These are phyloP conservation scores for Porphyrellus cyaneotinctus DNA, from an alignment of 768 basidiomycete genomes.

Conservation along the genomic window DNA sequence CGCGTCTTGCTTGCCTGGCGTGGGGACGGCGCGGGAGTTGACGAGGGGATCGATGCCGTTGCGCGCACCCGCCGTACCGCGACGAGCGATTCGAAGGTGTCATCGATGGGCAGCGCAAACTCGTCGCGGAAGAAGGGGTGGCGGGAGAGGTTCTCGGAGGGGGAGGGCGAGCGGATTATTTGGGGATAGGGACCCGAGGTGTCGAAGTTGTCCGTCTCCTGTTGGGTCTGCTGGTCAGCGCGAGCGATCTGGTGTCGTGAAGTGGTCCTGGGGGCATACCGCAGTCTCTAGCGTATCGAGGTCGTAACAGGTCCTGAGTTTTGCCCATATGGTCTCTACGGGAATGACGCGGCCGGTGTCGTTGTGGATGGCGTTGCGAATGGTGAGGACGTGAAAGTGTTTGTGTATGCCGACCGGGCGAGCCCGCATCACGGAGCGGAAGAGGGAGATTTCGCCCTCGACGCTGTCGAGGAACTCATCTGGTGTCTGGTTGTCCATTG, in stretches of 20 bases:
- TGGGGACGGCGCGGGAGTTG: constrained; percentile 56
- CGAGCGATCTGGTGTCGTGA: not conserved
- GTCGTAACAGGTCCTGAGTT: constrained; percentile 68
- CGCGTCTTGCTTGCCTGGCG: constrained; percentile 35
- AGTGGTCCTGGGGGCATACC: constrained; percentile 22
- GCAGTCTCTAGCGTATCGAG: constrained; percentile 70
- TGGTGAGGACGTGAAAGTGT: constrained; percentile 75
- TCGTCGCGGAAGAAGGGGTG: constrained; percentile 77
- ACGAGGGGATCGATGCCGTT: constrained; percentile 49
- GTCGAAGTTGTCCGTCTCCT: constrained; percentile 49
- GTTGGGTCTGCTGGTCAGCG: not conserved
- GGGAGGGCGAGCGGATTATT: constrained; percentile 62
- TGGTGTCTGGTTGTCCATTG: constrained; percentile 30
- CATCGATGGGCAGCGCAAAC: constrained; percentile 57
- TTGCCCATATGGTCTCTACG: constrained; percentile 69
- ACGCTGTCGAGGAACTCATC: constrained; percentile 60
- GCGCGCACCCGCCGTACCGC: constrained; percentile 59
- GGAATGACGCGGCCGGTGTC: constrained; percentile 62
- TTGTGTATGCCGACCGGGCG: constrained; percentile 81
- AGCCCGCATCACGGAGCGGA: constrained; percentile 75
- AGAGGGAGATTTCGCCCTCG: constrained; percentile 82
- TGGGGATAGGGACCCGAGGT: constrained; percentile 40
- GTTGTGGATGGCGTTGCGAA: constrained; percentile 65
- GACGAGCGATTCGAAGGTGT: constrained; percentile 55
- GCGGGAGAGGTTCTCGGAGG: constrained; percentile 58